Base-by-base conservation (phyloP, 2,329 filamentous ascomycete species). In the Fusarium sp. region DNA sequence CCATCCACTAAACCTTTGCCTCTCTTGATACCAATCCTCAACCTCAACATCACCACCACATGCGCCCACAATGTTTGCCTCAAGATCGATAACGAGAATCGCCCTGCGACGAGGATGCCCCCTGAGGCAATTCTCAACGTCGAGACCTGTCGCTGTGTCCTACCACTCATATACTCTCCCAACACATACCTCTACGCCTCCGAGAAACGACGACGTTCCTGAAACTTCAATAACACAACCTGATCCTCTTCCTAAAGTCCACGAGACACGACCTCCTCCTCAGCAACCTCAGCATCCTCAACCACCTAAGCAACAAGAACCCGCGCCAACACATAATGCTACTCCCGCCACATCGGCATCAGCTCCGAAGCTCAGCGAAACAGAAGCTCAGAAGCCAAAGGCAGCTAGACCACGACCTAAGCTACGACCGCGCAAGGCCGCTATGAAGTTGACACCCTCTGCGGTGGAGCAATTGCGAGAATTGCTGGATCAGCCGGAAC, bases 401-500 rank as follows among this genome's bases (percentile, higher is more conserved):
- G 84, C 89, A 17, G 80, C 76, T 7, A 76, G 82, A 9, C 81
- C 80, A 28, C 79, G 83, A 51, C 69, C 82, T 6, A 82, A 82
- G 78, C 78, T 84, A 44, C 84, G 85, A 5, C 89, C 96, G 18
- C 91, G 95, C 65, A 98, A 98, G 85, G 95, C 96, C 2, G 94
- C 96, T 5, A 96, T 99, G 86, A 94, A 90, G 75, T 88, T 99
- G 31, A 95, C 95, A 0, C 89, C 93, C 0, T 85, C 91, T 3
- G 96, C 96, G 1, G 92, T 98, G 6, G 87, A 91, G 52, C 95
- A 97, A 78, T 87, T 99, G 39, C 90, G 90, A 66, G 87, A 88
- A 24, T 84, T 99, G 42, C 88, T 98, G 12, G 90, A 95, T 70
- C 92, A 95, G 78, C 96, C 96, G 0, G 91, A 96, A 33, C 95